Evolutionary conservation across 139 green algal species (phyloP).

Genomic region (Eudorina sp.): DNA sequence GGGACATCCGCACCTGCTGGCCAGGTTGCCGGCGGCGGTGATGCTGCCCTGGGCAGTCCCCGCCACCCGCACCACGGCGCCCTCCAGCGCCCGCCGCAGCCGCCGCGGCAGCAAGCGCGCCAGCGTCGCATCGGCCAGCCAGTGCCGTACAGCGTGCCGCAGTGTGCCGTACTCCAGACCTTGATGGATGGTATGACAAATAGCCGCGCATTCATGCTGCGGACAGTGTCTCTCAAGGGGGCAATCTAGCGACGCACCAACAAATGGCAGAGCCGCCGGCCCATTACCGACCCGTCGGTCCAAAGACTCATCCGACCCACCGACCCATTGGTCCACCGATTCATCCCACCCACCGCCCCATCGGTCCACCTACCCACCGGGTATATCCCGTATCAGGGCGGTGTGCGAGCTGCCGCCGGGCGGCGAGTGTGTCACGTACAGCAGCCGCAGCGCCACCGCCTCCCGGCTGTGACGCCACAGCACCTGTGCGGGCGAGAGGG

Average conservation of each 20-base stretch:
- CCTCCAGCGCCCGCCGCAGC: not conserved
- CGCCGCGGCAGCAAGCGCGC: not conserved
- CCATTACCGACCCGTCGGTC: not conserved
- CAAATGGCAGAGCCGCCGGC: too few species aligned
- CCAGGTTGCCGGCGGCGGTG: not conserved
- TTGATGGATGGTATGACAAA: too few species aligned
- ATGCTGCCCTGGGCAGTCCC: not conserved
- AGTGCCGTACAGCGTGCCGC: not conserved
- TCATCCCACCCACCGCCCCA: not conserved
- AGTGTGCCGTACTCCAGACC: constrained; percentile 63
- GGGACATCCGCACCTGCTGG: constrained; percentile 1
- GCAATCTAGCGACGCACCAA: too few species aligned
- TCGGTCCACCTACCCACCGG: constrained; percentile 36
- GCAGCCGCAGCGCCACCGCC: constrained; percentile 69
- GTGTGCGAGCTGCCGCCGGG: constrained; percentile 65
- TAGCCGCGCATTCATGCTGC: too few species aligned
- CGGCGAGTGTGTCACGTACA: constrained; percentile 65
- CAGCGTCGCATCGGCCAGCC: not conserved
- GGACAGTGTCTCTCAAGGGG: too few species aligned
- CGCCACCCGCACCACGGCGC: not conserved
- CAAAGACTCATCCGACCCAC: not conserved
- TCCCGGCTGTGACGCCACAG: constrained; percentile 73
- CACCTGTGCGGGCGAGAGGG: constrained; percentile 33
- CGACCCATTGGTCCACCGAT: not conserved
- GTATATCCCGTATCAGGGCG: constrained; percentile 74